phyloP scores from a whole-genome alignment of 192 early-diverging fungal species.

The Paraglomus occultum region DNA sequence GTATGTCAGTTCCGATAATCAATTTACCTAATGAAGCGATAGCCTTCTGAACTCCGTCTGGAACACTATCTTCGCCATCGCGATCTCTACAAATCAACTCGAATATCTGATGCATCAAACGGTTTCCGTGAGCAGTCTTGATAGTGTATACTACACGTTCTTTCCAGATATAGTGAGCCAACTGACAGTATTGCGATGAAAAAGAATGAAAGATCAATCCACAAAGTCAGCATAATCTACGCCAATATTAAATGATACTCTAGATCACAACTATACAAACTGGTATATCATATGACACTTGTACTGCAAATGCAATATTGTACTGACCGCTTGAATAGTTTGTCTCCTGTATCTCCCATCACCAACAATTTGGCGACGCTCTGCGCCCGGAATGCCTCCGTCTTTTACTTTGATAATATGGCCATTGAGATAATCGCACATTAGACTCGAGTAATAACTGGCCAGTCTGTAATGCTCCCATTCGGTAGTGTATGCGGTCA shows the following conservation, averaged over 20 bases:
- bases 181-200: slow-evolving; percentile 45
- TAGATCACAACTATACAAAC: background rate
- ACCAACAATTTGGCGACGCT: slow-evolving; percentile 36
- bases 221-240: background rate
- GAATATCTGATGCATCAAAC: slow-evolving; percentile 66
- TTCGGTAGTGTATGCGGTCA: slow-evolving; percentile 62
- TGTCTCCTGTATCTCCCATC: slow-evolving; percentile 54
- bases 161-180: slow-evolving; percentile 76
- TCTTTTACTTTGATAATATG: slow-evolving; percentile 42
- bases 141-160: slow-evolving; percentile 61
- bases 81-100: slow-evolving; percentile 66
- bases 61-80: slow-evolving; percentile 58
- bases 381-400: slow-evolving; percentile 32
- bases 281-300: slow-evolving; percentile 11
- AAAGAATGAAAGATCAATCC: slow-evolving; percentile 34
- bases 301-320: slow-evolving; percentile 7
- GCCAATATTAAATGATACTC: background rate
- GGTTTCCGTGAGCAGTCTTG: slow-evolving; percentile 56
- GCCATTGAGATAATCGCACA: slow-evolving; percentile 75
- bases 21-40: slow-evolving; percentile 61
- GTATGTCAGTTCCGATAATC: background rate
- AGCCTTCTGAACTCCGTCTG: slow-evolving; percentile 48
- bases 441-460: slow-evolving; percentile 51
- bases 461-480: slow-evolving; percentile 67
- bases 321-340: slow-evolving; percentile 61